Evolutionary conservation across 768 basidiomycete genomes (phyloP).

Genomic region (Albatrellus ellisii): DNA sequence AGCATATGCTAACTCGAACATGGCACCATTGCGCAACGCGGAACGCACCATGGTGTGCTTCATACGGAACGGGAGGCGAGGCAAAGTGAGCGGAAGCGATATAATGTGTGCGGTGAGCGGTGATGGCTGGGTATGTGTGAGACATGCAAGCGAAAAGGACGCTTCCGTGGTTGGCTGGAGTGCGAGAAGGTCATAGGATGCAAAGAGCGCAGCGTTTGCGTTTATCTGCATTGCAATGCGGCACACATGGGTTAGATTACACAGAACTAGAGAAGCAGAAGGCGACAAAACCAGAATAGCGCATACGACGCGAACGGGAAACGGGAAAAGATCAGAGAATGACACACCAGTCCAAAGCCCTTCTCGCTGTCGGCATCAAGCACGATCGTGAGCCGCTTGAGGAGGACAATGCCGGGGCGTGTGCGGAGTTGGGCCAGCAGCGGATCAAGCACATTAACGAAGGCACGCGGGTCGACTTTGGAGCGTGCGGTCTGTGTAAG

Average conservation of each 20-base stretch:
- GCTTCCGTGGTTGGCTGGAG: constrained; percentile 59
- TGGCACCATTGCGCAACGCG: constrained; percentile 69
- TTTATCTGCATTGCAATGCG: too few species aligned
- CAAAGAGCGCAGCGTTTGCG: constrained; percentile 47
- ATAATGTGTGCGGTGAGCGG: constrained; percentile 73
- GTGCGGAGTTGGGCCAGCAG: constrained; percentile 48
- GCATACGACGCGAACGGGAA: not conserved
- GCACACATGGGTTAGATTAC: not conserved
- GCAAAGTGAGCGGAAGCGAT: constrained; percentile 61
- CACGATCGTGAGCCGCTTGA: constrained; percentile 71
- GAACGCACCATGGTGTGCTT: constrained; percentile 77
- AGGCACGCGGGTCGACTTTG: constrained; percentile 58
- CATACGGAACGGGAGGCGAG: constrained; percentile 67
- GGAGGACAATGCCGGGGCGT: constrained; percentile 44
- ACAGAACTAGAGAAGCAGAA: not conserved
- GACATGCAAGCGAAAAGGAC: constrained; percentile 68
- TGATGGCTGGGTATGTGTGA: constrained; percentile 68
- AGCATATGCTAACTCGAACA: constrained; percentile 71
- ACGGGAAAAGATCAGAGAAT: not conserved
- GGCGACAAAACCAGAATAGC: not conserved
- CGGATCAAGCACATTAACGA: constrained; percentile 47
- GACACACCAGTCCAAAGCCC: constrained; percentile 63
- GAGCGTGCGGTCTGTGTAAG: constrained; percentile 63
- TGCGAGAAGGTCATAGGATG: constrained; percentile 65
- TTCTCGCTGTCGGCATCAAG: constrained; percentile 80